Evolutionary conservation across 2,329 filamentous ascomycete species (phyloP).

Genomic region (Neonectria coccinea): DNA sequence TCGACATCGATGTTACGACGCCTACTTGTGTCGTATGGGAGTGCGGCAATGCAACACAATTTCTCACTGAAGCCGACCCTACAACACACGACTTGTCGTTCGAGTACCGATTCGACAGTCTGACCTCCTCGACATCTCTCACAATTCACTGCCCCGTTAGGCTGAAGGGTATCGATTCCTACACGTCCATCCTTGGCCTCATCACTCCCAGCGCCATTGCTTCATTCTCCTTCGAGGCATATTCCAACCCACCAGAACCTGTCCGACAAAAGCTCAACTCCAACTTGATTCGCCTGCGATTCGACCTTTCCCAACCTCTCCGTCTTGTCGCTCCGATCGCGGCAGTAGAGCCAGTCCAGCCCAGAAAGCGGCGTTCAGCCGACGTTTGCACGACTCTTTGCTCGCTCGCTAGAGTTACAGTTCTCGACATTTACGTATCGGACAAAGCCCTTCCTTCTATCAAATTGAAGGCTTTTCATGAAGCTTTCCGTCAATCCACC

Average conservation of each 20-base stretch:
- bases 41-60: conserved; percentile 7
- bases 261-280: conserved; percentile 20
- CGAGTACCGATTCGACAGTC: conserved; percentile 15
- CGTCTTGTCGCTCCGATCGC: conserved; percentile 7
- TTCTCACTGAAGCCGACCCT: conserved; percentile 20
- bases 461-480: conserved; percentile 19
- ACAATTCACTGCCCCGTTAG: conserved; percentile 16
- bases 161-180: conserved; percentile 18
- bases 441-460: conserved; percentile 16
- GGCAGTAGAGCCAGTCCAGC: conserved; percentile 15
- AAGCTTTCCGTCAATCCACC: conserved; percentile 8
- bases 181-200: conserved; percentile 10
- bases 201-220: conserved; percentile 12
- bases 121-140: conserved; percentile 10
- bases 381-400: conserved; percentile 15
- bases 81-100: conserved; percentile 8
- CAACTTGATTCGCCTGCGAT: conserved; percentile 14
- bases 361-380: conserved; percentile 19
- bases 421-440: conserved; percentile 21
- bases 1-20: conserved; percentile 15
- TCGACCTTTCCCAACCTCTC: conserved; percentile 5
- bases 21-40: conserved; percentile 19
- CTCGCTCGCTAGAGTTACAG: conserved; percentile 5
- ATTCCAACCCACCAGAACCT: conserved; percentile 7
- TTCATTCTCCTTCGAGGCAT: conserved; percentile 18